Conservation (phyloP, 2,329 filamentous ascomycete genomes). For the Arthrocladium fulminans region DNA sequence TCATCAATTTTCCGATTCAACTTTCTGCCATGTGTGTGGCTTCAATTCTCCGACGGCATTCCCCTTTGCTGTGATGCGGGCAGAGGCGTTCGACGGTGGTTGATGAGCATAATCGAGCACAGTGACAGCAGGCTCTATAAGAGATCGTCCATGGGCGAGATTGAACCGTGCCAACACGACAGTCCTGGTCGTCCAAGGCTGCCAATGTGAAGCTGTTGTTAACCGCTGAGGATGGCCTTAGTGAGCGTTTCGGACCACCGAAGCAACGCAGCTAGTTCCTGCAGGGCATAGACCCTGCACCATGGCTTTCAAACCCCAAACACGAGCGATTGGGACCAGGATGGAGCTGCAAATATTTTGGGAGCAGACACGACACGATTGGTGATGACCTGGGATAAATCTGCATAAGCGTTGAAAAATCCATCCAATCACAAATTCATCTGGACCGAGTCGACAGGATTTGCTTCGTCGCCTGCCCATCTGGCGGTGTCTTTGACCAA, state of each 20-base stretch:
- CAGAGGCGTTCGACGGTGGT: constrained; percentile 3
- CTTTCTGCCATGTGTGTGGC: background rate
- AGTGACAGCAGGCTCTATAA: constrained; percentile 2
- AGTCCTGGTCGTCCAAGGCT: constrained; percentile 3
- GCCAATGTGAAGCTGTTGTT: background rate
- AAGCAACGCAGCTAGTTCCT: background rate
- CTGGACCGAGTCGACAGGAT: background rate
- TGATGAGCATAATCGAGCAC: constrained; percentile 2
- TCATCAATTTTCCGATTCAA: background rate
- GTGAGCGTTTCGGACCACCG: constrained; percentile 1
- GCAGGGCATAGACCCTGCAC: background rate
- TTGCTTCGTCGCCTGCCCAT: constrained; percentile 6
- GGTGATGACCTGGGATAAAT: constrained; percentile 4
- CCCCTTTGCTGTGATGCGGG: background rate
- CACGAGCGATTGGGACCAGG: background rate
- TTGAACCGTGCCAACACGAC: constrained; percentile 1
- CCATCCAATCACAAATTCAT: background rate
- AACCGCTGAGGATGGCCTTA: constrained; percentile 5
- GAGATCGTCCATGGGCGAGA: background rate
- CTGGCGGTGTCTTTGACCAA: background rate
- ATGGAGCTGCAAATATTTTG: background rate
- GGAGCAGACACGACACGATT: background rate
- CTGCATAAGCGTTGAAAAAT: constrained; percentile 3
- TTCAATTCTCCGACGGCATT: background rate
- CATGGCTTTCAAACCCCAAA: background rate